Base-by-base conservation (phyloP, 2,329 filamentous ascomycete species). In the Rhexocercosporidium sp. region DNA sequence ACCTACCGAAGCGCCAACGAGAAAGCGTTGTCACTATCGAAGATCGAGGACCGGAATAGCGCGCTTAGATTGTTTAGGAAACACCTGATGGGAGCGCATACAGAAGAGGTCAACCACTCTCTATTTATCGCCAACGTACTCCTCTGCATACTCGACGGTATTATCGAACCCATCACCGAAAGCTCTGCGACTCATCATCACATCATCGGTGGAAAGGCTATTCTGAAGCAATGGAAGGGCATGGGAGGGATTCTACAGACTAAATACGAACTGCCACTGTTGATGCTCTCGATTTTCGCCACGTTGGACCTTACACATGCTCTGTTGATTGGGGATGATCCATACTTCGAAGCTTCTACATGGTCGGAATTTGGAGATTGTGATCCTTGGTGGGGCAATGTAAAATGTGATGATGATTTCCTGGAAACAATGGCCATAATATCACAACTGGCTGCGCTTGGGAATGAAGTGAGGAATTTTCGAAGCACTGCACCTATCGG, bases 231-330 rank as follows among this genome's bases (percentile, higher is more conserved):
- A 61, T 75, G 74, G 74, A 72, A 64, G 34, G 72, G 73, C 6
- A 68, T 71, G 57, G 66, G 65, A 34, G 69, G 66, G 5, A 71
- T 74, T 9, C 69, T 75, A 27, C 63, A 70, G 12, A 41, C 57
- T 29, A 74, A 74, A 34, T 44, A 65, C 27, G 72, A 75, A 27
- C 60, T 75, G 11, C 74, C 74, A 3, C 76, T 80, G 12, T 74
- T 82, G 70, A 79, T 83, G 54, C 65, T 82, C 7, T 82, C 81
- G 0, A 80, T 82, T 57, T 83, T 82, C 54, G 77, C 78, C 2
- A 81, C 81, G 0, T 79, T 80, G 63, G 81, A 83, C 64, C 74
- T 83, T 11, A 82, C 80, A 0, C 78, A 80, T 11, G 76, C 81
- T 1, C 69, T 83, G 64, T 73, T 82, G 0, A 80, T 78, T 20